Percentiles rank a stretch among this genome's conserved stretches.
These are phyloP conservation scores for Vicia faba DNA, from an alignment of 306 rosid species.

Conservation along the genomic window DNA sequence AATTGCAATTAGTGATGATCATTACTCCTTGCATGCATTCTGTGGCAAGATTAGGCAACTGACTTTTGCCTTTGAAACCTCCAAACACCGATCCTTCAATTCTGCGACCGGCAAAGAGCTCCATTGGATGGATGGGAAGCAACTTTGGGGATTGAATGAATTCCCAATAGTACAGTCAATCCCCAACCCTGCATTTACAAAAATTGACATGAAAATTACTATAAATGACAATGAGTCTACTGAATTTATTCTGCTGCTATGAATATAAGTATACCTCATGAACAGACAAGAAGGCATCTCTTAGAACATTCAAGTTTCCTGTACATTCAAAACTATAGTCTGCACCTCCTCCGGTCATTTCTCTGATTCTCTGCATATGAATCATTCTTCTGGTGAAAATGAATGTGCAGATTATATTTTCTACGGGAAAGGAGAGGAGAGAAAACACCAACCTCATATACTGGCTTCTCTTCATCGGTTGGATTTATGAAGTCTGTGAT, in stretches of 20 bases:
- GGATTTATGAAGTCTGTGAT: constrained; percentile 73
- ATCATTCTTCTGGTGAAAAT: constrained; percentile 8
- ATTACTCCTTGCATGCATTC: constrained; percentile 67
- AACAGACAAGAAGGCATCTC: constrained; percentile 63
- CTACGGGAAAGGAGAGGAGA: background rate
- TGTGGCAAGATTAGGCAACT: constrained; percentile 67
- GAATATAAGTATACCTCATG: constrained; percentile 49
- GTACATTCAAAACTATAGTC: constrained; percentile 74
- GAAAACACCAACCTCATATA: constrained; percentile 57
- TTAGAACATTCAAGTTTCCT: constrained; percentile 57
- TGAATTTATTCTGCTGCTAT: background rate
- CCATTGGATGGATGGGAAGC: constrained; percentile 88
- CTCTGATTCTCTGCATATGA: constrained; percentile 54
- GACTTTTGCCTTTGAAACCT: constrained; percentile 79
- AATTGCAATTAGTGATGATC: constrained; percentile 15
- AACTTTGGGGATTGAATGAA: constrained; percentile 57
- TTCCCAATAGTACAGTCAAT: constrained; percentile 66
- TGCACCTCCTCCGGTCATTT: constrained; percentile 63
- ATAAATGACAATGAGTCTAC: background rate
- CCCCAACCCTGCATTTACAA: constrained; percentile 76
- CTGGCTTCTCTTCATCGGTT: constrained; percentile 53
- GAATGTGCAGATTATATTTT: background rate
- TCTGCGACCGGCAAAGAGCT: constrained; percentile 64
- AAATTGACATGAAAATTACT: background rate
- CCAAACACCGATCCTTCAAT: constrained; percentile 66